Percentiles rank a stretch among this genome's conserved stretches.
phyloP scores from a whole-genome alignment of 495 filamentous ascomycete genomes.

The Talaromyces nanjingensis region DNA sequence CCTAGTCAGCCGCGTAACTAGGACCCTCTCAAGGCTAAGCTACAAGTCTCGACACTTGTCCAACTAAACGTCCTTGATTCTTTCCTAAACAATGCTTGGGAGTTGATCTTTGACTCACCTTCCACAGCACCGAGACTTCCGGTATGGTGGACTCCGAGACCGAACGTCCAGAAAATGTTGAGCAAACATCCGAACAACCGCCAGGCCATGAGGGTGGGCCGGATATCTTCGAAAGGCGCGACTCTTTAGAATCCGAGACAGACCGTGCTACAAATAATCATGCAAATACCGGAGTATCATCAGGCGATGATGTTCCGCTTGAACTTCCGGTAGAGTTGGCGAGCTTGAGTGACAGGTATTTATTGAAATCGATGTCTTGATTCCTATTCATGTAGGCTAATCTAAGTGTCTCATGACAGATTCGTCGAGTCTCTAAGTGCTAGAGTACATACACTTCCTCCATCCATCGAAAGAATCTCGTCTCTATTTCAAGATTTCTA shows the following conservation, averaged over 20 bases:
- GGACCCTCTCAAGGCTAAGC: background rate
- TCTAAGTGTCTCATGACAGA: conserved; percentile 30
- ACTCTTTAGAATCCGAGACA: conserved; percentile 45
- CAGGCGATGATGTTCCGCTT: conserved; percentile 56
- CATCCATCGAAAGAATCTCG: conserved; percentile 76
- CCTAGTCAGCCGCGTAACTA: background rate
- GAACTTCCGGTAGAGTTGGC: conserved; percentile 89
- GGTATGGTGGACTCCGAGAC: conserved; percentile 1
- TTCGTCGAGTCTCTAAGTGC: conserved; percentile 89
- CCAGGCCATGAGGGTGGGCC: conserved; percentile 20
- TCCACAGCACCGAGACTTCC: background rate
- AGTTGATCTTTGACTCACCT: background rate
- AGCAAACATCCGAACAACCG: background rate
- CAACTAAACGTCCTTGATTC: background rate
- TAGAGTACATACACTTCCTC: conserved; percentile 77
- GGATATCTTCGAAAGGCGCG: conserved; percentile 37
- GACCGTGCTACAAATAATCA: conserved; percentile 7
- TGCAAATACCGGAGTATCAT: background rate
- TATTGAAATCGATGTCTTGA: background rate
- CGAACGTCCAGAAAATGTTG: background rate
- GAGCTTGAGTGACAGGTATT: conserved; percentile 78
- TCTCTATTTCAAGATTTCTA: conserved; percentile 96
- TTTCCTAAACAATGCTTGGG: background rate
- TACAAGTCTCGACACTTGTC: background rate
- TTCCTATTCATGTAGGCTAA: conserved; percentile 1